Conservation (phyloP, 345 rosid genomes). For the Populus tremula region DNA sequence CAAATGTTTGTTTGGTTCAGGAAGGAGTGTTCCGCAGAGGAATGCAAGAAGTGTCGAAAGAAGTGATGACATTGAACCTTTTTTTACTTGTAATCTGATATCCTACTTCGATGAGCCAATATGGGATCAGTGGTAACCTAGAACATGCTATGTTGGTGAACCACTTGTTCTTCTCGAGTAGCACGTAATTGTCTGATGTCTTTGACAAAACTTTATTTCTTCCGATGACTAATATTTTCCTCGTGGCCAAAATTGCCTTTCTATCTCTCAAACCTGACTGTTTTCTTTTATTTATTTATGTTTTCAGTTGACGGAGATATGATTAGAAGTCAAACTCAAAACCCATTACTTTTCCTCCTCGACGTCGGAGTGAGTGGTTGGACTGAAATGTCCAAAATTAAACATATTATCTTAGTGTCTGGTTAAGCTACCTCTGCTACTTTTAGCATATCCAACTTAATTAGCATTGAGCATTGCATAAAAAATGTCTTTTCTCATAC, state of each 20-base stretch:
- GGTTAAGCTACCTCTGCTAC: neutral
- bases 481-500: neutral
- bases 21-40: slow-evolving; percentile 10
- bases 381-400: too few species aligned
- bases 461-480: neutral
- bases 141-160: slow-evolving; percentile 19
- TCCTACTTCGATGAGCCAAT: neutral
- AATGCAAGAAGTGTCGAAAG: neutral
- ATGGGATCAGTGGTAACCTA: neutral
- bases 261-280: too few species aligned
- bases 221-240: neutral
- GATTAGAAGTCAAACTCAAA: neutral
- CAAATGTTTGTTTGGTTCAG: slow-evolving; percentile 17
- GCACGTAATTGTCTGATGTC: neutral
- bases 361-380: neutral
- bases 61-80: neutral
- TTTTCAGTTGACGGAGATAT: too few species aligned
- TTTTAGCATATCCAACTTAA: neutral
- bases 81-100: neutral
- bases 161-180: slow-evolving; percentile 15
- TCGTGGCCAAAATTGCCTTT: neutral
- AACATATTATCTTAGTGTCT: too few species aligned
- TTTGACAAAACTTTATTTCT: neutral
- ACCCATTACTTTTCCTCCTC: neutral
- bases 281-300: too few species aligned